Base-by-base conservation (phyloP, 345 rosid genomes). In the Moringa oleifera region DNA sequence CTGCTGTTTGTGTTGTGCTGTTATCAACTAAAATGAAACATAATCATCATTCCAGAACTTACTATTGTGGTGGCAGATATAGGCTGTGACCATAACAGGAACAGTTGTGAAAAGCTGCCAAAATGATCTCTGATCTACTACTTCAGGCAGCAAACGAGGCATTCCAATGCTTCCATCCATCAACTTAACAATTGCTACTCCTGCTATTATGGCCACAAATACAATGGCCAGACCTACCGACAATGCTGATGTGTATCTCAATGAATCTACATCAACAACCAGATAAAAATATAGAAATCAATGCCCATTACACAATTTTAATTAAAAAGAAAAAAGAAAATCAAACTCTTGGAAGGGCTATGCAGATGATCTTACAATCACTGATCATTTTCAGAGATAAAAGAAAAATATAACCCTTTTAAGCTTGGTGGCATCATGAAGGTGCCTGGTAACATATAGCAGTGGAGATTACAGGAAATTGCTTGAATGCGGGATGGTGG, bases 1-100 rank as follows among this genome's bases (percentile, higher is more conserved):
- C 55, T 50, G 31, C 24, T 61, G 11, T 54, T 47, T 53, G 36
- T 11, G 24, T 15, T 41, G 12, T 41, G 47, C 47, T 20, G 45
- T 18, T 12, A 18, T 15, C n/a, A 68, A 49, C 16, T 19, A 45
- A 17, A 20, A 58, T 46, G 6, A 5, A 19, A 19, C 9, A 52
- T 12, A 58, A 37, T 58, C 36, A 11, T 28, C 7, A 63, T 52
- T 58, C 22, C 37, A 18, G 24, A 50, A 77, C 85, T 60, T 68
- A 83, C 89, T 58, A 25, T 81, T 86, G 56, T 83, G 87, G 73
- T 86, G 93, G 71, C 93, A 86, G 63, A 83, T 80, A 67, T 71
- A 86, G 58, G 89, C 85, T 46, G 92, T 83, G 66, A 86, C 89
- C 16, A 86, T 5, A 33, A 83, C 69, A 45, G 89, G 89, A 22